phyloP scores from a whole-genome alignment of 2,329 filamentous ascomycete genomes.

The Pseudogymnoascus sp. region DNA sequence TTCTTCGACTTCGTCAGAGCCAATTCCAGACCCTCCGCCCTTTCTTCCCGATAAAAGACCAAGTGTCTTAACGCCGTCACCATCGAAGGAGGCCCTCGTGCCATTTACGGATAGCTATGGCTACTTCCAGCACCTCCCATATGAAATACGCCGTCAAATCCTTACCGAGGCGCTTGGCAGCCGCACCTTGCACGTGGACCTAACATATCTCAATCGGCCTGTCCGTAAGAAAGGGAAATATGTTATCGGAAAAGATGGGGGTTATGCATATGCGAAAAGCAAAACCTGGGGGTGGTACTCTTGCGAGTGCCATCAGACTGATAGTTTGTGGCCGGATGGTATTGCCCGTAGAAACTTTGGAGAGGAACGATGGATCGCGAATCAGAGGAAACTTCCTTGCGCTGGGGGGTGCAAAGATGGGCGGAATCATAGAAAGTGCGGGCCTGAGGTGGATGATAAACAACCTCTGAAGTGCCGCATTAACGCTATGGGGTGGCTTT shows the following conservation, averaged over 20 bases:
- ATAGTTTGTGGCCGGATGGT: background rate
- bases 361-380: background rate
- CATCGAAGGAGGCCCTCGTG: background rate
- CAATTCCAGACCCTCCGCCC: background rate
- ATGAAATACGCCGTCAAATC: background rate
- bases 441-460: background rate
- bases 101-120: background rate
- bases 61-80: background rate
- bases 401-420: background rate
- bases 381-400: background rate
- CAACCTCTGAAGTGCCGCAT: background rate
- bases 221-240: background rate
- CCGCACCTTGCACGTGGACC: background rate
- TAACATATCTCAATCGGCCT: background rate
- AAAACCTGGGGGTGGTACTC: background rate
- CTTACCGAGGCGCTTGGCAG: background rate
- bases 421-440: background rate
- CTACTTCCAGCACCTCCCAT: background rate
- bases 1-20: background rate
- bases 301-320: background rate
- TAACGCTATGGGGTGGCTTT: background rate
- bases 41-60: background rate
- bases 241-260: too few species aligned
- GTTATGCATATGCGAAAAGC: too few species aligned
- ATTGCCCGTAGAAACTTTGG: background rate